Evolutionary conservation across 306 rosid species (phyloP).

Genomic region (Cicer judaicum): DNA sequence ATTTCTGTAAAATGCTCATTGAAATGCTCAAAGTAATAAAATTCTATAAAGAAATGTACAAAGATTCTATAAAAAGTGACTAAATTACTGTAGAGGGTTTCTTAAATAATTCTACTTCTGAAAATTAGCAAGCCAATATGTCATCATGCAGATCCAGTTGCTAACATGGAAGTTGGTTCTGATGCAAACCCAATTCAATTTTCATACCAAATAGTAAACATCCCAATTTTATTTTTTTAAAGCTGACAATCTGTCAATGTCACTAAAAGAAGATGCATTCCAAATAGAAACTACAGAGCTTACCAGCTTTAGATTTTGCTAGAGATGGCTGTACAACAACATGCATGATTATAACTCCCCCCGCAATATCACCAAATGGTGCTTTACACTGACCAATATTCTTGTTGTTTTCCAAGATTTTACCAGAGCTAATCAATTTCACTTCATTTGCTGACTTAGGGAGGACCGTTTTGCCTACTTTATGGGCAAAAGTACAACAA

Average conservation of each 20-base stretch:
- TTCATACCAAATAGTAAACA: constrained; percentile 14
- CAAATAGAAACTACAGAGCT: constrained; percentile 36
- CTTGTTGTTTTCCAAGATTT: constrained; percentile 96
- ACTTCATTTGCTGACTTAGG: constrained; percentile 98
- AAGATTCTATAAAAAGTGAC: constrained; percentile 7
- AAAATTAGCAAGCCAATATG: constrained; percentile 25
- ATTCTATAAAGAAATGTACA: not conserved
- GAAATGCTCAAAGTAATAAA: constrained; percentile 4
- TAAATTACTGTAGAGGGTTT: constrained; percentile 3
- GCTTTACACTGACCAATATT: constrained; percentile 91
- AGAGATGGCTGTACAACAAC: constrained; percentile 91
- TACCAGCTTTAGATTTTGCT: constrained; percentile 84
- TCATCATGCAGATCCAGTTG: constrained; percentile 38
- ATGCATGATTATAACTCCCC: constrained; percentile 77
- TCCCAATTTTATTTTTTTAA: not conserved
- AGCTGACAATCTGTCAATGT: not conserved
- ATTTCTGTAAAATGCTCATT: not conserved
- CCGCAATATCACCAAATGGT: constrained; percentile 76
- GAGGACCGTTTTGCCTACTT: constrained; percentile 70
- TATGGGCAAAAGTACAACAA: constrained; percentile 31
- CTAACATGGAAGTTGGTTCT: constrained; percentile 35
- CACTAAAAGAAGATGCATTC: constrained; percentile 8
- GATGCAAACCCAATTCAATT: constrained; percentile 22
- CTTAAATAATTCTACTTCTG: constrained; percentile 5
- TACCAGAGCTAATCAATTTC: constrained; percentile 90